Base-by-base conservation (phyloP, 2,329 filamentous ascomycete genomes). In the Daldinia sp. region DNA sequence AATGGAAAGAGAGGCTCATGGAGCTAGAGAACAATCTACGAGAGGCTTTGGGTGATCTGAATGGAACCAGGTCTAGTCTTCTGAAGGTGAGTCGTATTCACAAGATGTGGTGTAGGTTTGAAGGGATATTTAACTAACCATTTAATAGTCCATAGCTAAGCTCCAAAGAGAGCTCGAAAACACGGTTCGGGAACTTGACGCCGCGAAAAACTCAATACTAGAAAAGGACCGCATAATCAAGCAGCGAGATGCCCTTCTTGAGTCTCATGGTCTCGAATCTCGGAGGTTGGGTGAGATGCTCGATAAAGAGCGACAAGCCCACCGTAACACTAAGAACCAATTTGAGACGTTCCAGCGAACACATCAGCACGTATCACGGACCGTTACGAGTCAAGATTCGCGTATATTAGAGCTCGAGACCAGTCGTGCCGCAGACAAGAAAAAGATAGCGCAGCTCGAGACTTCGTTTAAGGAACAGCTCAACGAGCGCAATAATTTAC, bases 141-240 rank as follows among this genome's bases (percentile, higher is more conserved):
- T 57, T 9, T 17, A 52, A 25, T 60, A 91, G 87, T 92, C 90
- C 35, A 93, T 98, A 72, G 89, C 89, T 57, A 95, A 94, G 74
- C 83, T 98, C 58, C 93, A 97, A 72, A 89, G 90, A 62, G 93
- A 97, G 70, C 87, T 97, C 5, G 94, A 97, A 72, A 88, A 89
- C 55, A 95, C 92, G 0, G 83, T 92, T 17, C 87, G 91, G 47
- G 92, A 97, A 64, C 88, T 98, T 19, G 92, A 97, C 70, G 84
- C 84, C 7, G 89, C 90, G 13, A 93, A 91, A 74, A 87, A 87
- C 9, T 87, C 92, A 10, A 79, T 97, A 27, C 87, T 90, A n/a
- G 94, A 98, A 75, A 97, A 96, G 76, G 94, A 98, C 66, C 89
- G 90, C 55, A 85, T 96, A 69, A 89, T 99, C 73, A 93, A 94